Base-by-base conservation (phyloP, 495 filamentous ascomycete genomes). In the Parachaetomium inaequale region DNA sequence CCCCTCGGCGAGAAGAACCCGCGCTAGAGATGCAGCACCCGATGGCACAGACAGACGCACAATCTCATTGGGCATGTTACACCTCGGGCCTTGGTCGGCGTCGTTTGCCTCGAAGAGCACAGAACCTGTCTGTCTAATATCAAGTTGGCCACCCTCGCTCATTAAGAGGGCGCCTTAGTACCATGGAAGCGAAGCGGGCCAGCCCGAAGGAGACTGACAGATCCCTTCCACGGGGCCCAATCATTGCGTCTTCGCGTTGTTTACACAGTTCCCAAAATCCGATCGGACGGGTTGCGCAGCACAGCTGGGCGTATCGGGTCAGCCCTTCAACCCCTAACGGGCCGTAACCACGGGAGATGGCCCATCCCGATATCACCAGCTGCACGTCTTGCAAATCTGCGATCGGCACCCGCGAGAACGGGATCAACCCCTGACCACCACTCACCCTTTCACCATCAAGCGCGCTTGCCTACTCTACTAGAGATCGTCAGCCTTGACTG, bases 21-120 rank as follows among this genome's bases (percentile, higher is more conserved):
- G n/a, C 38, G 49, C 58, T 34, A 53, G 23, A 14, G 23, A 23
- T 43, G 49, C 58, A 43, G 25, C 58, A 55, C 58, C 46, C 38
- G 58, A 55, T 36, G 40, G 38, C 11, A 54, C 58, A 46, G 12
- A 54, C 49, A 19, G 4, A 42, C n/a, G 28, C 38, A 61, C 49
- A 29, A 19, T 29, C 11, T 53, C 10, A 52, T 54, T 46, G 26
- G 34, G 1, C 49, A 29, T 17, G 58, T 60, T 50, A 52, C 58
- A 60, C 26, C 21, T 12, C 46, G 23, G 21, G n/a, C 21, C 42
- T 29, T 47, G 55, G 26, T 47, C 29, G 14, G 2, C 26, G 38
- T 28, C 32, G 56, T 40, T 23, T 23, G 28, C 21, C 3, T 17
- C 26, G 8, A 8, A 4, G 7, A 15, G 8, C 5, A 4, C 36